Evolutionary conservation across 202 grass and related monocot species (phyloP).

Genomic region (Sporobolus alterniflorus): DNA sequence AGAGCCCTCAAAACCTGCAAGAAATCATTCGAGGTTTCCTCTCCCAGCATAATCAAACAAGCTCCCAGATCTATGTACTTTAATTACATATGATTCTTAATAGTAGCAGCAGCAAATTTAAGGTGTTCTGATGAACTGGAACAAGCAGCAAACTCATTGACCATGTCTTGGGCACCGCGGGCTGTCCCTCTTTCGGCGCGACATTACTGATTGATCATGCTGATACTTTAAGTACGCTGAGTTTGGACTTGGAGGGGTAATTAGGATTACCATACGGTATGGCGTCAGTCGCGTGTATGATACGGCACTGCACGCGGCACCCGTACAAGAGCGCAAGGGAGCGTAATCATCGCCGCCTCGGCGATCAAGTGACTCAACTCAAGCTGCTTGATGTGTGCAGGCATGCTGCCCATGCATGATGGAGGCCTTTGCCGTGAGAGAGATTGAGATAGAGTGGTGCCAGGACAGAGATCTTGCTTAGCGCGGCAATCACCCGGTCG

Average conservation of each 20-base stretch:
- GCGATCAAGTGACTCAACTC: constrained; percentile 13
- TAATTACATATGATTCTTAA: too few relatives aligned
- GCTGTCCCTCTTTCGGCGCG: constrained; percentile 2
- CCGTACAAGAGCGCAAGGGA: neutral
- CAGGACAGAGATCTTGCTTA: constrained; percentile 19
- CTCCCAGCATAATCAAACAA: neutral
- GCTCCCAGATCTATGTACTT: neutral
- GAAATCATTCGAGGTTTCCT: neutral
- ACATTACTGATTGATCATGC: constrained; percentile 24
- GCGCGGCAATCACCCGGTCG: constrained; percentile 41
- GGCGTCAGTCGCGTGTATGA: constrained; percentile 9
- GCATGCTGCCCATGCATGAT: constrained; percentile 27
- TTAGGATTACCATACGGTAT: neutral
- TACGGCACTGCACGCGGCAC: constrained; percentile 39
- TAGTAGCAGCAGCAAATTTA: too few relatives aligned
- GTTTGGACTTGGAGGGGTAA: neutral
- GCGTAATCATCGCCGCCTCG: constrained; percentile 33
- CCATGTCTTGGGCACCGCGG: neutral
- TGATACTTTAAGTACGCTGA: constrained; percentile 1
- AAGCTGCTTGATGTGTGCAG: neutral
- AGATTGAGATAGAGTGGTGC: neutral
- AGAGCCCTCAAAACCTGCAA: neutral
- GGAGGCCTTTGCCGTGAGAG: constrained; percentile 25
- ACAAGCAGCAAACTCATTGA: neutral
- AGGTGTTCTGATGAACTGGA: too few relatives aligned